Conservation (phyloP, 352 stramenopile species). For the Thalassiosira exigua region DNA sequence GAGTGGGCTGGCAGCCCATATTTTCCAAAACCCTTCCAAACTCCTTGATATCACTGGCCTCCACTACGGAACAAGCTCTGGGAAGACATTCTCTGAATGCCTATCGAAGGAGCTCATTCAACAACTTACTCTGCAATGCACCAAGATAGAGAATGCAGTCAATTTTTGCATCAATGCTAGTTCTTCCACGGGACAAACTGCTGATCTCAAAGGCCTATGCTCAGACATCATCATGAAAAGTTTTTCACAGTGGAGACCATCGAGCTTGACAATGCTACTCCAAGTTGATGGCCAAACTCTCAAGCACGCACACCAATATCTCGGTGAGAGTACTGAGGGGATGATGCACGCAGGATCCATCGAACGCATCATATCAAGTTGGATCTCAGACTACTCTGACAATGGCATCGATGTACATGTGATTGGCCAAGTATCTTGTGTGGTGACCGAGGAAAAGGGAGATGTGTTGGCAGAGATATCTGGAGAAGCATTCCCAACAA, state of each 20-base stretch:
- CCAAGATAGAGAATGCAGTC: constrained; percentile 38
- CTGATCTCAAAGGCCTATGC: constrained; percentile 6
- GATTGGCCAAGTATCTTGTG: constrained; percentile 6
- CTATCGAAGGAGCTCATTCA: constrained; percentile 19
- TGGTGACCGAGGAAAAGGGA: constrained; percentile 29
- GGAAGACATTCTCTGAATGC: constrained; percentile 17
- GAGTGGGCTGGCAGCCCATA: constrained; percentile 30
- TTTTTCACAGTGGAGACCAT: constrained; percentile 43
- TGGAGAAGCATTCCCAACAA: constrained; percentile 22
- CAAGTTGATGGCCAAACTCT: constrained; percentile 19
- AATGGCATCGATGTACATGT: constrained; percentile 3
- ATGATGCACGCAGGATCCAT: too few relatives aligned
- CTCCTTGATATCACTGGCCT: constrained; percentile 2
- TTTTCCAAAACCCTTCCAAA: constrained; percentile 13
- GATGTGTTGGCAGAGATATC: constrained; percentile 20
- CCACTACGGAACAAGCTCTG: neutral
- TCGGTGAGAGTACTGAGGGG: too few relatives aligned
- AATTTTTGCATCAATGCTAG: constrained; percentile 15
- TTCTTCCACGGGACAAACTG: neutral
- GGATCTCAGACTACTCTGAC: constrained; percentile 17
- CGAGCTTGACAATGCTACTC: constrained; percentile 27
- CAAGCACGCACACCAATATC: constrained; percentile 5
- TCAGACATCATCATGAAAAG: constrained; percentile 34
- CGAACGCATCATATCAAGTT: constrained; percentile 25
- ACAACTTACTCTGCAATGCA: constrained; percentile 13